Conservation (phyloP, 2,329 filamentous ascomycete genomes). For the Xylariaceae sp. region DNA sequence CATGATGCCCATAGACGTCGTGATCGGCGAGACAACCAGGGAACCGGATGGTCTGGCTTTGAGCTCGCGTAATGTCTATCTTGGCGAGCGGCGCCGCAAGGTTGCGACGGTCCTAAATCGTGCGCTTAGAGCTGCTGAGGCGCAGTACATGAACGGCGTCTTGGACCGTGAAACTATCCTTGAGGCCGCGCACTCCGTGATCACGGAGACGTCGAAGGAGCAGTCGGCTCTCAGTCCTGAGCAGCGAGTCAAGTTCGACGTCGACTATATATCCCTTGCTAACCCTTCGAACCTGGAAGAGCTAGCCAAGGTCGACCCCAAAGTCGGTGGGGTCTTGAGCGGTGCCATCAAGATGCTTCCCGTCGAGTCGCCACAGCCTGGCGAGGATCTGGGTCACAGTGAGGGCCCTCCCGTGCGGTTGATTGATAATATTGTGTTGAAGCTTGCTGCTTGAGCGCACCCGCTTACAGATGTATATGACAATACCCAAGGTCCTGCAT, state of each 20-base stretch:
- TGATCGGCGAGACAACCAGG: slow-evolving; percentile 69
- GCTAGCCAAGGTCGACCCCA: slow-evolving; percentile 63
- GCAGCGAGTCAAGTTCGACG: slow-evolving; percentile 67
- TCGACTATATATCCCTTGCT: slow-evolving; percentile 90
- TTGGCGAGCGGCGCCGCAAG: slow-evolving; percentile 68
- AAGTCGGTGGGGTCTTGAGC: slow-evolving; percentile 76
- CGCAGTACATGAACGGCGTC: slow-evolving; percentile 53
- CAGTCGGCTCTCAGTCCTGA: slow-evolving; percentile 58
- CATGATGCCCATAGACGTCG: slow-evolving; percentile 69
- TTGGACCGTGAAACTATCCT: slow-evolving; percentile 63
- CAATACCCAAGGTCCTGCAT: not conserved
- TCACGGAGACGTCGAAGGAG: slow-evolving; percentile 50
- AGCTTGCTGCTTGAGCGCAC: slow-evolving; percentile 34
- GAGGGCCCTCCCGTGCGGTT: slow-evolving; percentile 74
- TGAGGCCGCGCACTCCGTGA: slow-evolving; percentile 61
- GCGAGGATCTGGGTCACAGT: slow-evolving; percentile 70
- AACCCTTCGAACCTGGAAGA: slow-evolving; percentile 82
- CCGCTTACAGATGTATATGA: not conserved
- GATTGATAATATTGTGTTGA: slow-evolving; percentile 87
- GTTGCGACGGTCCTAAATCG: slow-evolving; percentile 69
- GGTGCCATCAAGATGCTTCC: slow-evolving; percentile 88
- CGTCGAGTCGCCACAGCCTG: slow-evolving; percentile 63
- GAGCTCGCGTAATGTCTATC: slow-evolving; percentile 90
- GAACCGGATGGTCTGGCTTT: slow-evolving; percentile 81
- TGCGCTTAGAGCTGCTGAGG: slow-evolving; percentile 67